Evolutionary conservation across 495 filamentous ascomycete species (phyloP), one percentile per base, ranked within the genome.

Genomic region (Penicillium cosmopolitanum): DNA sequence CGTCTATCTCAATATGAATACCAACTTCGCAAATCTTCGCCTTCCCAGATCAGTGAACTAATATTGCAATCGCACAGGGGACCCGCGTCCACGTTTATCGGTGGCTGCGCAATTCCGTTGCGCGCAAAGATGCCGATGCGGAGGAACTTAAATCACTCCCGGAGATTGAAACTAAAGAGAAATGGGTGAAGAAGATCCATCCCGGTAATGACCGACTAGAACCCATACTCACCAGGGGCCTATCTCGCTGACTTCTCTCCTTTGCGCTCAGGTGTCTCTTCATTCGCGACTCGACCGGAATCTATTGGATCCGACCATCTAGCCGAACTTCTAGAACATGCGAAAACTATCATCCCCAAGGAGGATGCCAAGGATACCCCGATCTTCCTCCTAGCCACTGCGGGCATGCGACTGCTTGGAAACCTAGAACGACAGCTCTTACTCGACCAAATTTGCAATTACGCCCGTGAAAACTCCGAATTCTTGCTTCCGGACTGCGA

Each of bases 331-430:
- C 79, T 98, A 48, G 81, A 89, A n/a, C 92, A 94, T 74, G 95
- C 96, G 19, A 83, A 89, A 54, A 78, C 87, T n/a, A 75, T 87
- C 28, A 87, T 98, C n/a, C 95, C 95, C 21, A 73, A 79, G 18
- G 82, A 92, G 50, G 89, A 91, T 64, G 82, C 92, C 40, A 80
- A 85, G 53, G 85, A 95, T 52, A 98, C 95, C 0, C 96, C 95
- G 2, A 85, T 99, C 23, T 99, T 97, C 66, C 77, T 99, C 33
- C 89, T 98, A 62, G 95, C 95, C 33, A 99, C 95, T 5, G 95
- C 95, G n/a, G 95, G 95, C 21, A 92, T 99, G 88, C 89, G 95
- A 44, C 79, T 99, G 13, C 81, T 99, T n/a, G 87, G 87, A 18
- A 83, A 89, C 40, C 55, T 80, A 4, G 82, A 97, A 67, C 87